Evolutionary conservation across 2,329 filamentous ascomycete species (phyloP).

Genomic region (Cytospora chrysosperma): DNA sequence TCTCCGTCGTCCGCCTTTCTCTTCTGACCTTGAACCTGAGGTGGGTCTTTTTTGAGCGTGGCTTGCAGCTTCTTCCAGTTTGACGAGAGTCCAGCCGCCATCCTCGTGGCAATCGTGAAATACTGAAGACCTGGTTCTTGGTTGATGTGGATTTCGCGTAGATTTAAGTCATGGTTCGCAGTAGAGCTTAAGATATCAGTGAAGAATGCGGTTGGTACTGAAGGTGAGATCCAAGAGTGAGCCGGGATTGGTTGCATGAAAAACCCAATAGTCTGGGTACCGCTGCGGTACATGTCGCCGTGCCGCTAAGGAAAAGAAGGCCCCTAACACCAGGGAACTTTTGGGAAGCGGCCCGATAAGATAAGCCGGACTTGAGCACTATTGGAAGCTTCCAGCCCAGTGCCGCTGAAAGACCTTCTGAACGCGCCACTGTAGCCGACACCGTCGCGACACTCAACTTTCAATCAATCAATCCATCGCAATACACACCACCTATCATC

Average conservation of each 20-base stretch:
- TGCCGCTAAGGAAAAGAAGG: neutral
- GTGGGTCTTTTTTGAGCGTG: slow-evolving; percentile 50
- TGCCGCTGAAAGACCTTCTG: neutral
- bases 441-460: neutral
- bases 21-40: slow-evolving; percentile 40
- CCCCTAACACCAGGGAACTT: neutral
- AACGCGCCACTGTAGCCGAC: neutral
- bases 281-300: neutral
- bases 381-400: neutral
- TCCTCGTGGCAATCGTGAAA: slow-evolving; percentile 25
- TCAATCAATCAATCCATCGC: slow-evolving; percentile 22
- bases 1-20: slow-evolving; percentile 40
- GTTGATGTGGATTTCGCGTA: neutral
- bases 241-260: neutral
- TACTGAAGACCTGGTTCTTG: neutral
- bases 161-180: neutral
- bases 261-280: neutral
- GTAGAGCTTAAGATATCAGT: neutral
- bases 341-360: neutral
- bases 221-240: neutral
- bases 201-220: neutral
- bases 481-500: slow-evolving; percentile 21
- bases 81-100: slow-evolving; percentile 55
- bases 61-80: slow-evolving; percentile 81
- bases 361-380: neutral